Percentiles rank a stretch among this genome's conserved stretches.
These are phyloP conservation scores for Eucalyptus sp. DNA, from an alignment of 345 rosid species.

Conservation along the genomic window DNA sequence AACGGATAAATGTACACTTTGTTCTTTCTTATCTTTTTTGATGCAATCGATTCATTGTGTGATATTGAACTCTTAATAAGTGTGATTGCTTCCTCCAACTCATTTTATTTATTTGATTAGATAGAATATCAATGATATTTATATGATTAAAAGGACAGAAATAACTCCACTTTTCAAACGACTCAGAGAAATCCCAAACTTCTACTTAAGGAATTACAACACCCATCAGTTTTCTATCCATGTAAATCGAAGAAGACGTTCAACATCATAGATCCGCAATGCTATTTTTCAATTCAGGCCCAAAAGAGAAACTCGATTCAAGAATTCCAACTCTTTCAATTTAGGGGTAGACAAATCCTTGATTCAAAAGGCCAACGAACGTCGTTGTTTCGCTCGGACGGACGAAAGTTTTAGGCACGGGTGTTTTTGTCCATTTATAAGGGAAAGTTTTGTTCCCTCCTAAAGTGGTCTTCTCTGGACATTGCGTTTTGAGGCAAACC, in stretches of 20 bases:
- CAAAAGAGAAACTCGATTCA: too few species aligned
- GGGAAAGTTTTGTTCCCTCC: not conserved
- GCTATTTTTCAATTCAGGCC: not conserved
- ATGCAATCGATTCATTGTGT: too few species aligned
- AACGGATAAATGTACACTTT: fast-evolving
- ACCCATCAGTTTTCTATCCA: too few species aligned
- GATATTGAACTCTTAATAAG: too few species aligned
- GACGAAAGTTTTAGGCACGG: not conserved
- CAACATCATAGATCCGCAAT: not conserved
- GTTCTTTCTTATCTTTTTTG: too few species aligned
- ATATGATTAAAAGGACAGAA: too few species aligned
- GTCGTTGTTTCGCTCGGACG: fast-evolving
- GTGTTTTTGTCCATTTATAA: not conserved
- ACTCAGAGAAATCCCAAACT: fast-evolving
- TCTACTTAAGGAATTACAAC: fast-evolving
- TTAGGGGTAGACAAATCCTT: not conserved
- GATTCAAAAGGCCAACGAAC: fast-evolving
- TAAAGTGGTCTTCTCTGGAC: fast-evolving
- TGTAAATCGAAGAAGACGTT: fast-evolving
- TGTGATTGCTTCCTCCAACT: too few species aligned
- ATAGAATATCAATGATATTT: too few species aligned
- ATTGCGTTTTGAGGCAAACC: not conserved
- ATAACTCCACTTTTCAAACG: fast-evolving
- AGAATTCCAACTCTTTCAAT: fast-evolving
- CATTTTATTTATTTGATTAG: too few species aligned